These are phyloP conservation scores for Strobilomyces confusus DNA, from an alignment of 768 basidiomycete species.

Conservation along the genomic window DNA sequence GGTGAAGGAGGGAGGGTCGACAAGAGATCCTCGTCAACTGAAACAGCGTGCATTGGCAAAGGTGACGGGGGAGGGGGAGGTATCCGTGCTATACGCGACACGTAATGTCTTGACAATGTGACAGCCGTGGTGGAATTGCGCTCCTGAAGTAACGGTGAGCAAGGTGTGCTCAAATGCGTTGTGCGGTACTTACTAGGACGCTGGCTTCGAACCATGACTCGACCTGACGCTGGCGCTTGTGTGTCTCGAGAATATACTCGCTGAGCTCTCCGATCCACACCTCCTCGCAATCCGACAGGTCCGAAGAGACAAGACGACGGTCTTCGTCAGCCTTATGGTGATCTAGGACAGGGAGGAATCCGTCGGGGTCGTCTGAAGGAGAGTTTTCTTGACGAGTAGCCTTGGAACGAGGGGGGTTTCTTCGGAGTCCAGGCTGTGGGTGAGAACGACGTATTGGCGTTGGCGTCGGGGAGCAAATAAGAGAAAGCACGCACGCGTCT, in stretches of 20 bases:
- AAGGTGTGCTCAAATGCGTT: not conserved
- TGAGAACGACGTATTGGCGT: not conserved
- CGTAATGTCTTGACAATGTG: conserved; percentile 34
- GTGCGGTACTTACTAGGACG: conserved; percentile 45
- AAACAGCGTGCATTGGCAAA: conserved; percentile 27
- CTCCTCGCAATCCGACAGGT: conserved; percentile 78
- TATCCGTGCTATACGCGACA: conserved; percentile 42
- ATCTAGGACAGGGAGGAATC: conserved; percentile 14
- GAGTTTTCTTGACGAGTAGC: conserved; percentile 29
- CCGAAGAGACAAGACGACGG: conserved; percentile 55
- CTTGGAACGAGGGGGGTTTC: conserved; percentile 39
- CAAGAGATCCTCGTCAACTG: conserved; percentile 34
- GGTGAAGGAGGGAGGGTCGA: conserved; percentile 38
- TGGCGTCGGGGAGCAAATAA: not conserved
- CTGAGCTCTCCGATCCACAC: conserved; percentile 69
- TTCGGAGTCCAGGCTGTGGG: conserved; percentile 40
- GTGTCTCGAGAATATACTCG: conserved; percentile 67
- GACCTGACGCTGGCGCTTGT: conserved; percentile 68
- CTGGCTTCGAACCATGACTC: conserved; percentile 71
- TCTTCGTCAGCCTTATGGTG: conserved; percentile 38
- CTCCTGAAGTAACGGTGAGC: conserved; percentile 44
- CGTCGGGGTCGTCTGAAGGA: conserved; percentile 22
- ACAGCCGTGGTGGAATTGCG: conserved; percentile 62
- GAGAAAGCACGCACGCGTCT: conserved; percentile 49
- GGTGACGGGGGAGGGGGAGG: conserved; percentile 41